Percentiles rank a stretch among this genome's conserved stretches.
Evolutionary conservation across 2,329 filamentous ascomycete species (phyloP).

Genomic region (Proliferodiscus dingleyae): DNA sequence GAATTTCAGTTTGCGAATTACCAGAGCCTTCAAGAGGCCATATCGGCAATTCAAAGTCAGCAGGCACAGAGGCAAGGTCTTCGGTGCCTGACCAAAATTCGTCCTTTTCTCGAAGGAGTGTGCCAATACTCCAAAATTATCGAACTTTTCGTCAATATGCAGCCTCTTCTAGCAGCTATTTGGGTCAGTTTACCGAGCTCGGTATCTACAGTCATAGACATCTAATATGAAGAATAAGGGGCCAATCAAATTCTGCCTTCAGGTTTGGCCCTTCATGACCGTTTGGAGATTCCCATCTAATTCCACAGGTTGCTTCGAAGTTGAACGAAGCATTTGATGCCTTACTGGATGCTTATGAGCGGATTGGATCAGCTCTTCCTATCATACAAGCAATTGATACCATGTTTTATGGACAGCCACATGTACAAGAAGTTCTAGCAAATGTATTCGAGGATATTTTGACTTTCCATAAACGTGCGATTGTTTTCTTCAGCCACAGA

Average conservation of each 20-base stretch:
- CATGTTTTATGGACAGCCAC: conserved; percentile 21
- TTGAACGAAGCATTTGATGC: conserved; percentile 30
- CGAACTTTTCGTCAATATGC: conserved; percentile 3
- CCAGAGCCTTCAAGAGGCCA: conserved; percentile 1
- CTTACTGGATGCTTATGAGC: conserved; percentile 31
- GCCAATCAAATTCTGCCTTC: conserved; percentile 32
- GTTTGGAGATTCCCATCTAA: neutral
- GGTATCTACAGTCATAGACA: neutral
- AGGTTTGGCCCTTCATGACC: conserved; percentile 18
- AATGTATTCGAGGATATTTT: conserved; percentile 32
- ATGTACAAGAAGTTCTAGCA: conserved; percentile 28
- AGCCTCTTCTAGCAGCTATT: neutral
- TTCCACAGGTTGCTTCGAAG: conserved; percentile 22
- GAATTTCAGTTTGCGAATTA: neutral
- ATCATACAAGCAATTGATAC: conserved; percentile 25
- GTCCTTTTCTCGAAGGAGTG: conserved; percentile 7
- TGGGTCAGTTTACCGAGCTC: conserved; percentile 1
- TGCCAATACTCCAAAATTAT: conserved; percentile 6
- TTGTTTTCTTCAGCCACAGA: conserved; percentile 20
- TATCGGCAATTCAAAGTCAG: conserved; percentile 4
- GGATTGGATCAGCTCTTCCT: conserved; percentile 32
- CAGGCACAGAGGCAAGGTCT: neutral
- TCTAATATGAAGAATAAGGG: conserved; percentile 10
- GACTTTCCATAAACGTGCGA: conserved; percentile 28
- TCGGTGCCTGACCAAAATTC: conserved; percentile 9